Conservation (phyloP, 2,329 filamentous ascomycete genomes). For the Truncatella angustata region DNA sequence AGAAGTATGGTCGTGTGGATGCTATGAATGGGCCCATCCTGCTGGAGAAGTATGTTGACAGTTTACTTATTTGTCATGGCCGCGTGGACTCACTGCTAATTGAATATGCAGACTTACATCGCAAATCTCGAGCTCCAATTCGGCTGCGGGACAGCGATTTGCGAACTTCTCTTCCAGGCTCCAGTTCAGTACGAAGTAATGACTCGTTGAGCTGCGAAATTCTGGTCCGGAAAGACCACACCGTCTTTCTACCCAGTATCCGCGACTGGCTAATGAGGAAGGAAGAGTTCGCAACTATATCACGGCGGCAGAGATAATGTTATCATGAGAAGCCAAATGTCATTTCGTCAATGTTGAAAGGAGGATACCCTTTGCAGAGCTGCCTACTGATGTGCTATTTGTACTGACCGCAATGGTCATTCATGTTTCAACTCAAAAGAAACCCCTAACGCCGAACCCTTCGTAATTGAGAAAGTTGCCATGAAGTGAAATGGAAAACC, state of each 20-base stretch:
- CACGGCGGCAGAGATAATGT: no score
- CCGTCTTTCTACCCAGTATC: no score
- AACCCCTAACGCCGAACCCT: constrained; percentile 1
- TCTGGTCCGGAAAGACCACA: no score
- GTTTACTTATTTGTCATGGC: neutral
- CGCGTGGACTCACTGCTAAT: neutral
- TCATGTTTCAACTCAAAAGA: neutral
- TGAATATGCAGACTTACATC: constrained; percentile 56
- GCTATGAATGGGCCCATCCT: constrained; percentile 83
- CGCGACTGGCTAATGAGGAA: no score
- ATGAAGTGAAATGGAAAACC: neutral
- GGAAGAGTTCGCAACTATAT: no score
- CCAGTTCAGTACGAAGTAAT: constrained; percentile 62
- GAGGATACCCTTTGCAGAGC: constrained; percentile 1
- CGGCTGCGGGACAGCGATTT: constrained; percentile 62
- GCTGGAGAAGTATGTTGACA: constrained; percentile 74
- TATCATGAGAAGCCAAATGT: neutral
- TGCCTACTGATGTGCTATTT: neutral
- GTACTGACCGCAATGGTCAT: neutral
- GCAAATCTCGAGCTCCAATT: constrained; percentile 53
- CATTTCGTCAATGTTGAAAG: neutral
- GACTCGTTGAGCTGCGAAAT: no score
- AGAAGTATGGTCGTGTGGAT: constrained; percentile 91
- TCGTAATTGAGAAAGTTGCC: neutral
- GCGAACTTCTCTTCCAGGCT: constrained; percentile 73